These are phyloP conservation scores for Xylaria hypoxylon DNA, from an alignment of 2,329 filamentous ascomycete genomes.

Conservation along the genomic window DNA sequence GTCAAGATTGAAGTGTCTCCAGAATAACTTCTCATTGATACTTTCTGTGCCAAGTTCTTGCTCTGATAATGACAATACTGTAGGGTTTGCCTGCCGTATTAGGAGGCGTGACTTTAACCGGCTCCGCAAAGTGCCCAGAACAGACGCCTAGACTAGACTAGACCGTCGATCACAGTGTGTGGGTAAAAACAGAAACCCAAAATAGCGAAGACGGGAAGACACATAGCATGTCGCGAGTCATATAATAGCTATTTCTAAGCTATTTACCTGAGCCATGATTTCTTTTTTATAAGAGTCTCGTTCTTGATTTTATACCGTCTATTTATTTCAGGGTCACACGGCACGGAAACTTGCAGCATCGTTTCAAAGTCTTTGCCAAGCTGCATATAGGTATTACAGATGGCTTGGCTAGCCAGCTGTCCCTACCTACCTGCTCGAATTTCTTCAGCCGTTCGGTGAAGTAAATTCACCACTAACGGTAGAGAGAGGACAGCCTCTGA, in stretches of 20 bases:
- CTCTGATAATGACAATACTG: not conserved
- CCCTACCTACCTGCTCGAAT: conserved; percentile 1
- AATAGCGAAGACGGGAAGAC: conserved; percentile 10
- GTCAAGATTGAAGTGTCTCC: not conserved
- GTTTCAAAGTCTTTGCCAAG: conserved; percentile 20
- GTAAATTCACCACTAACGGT: not conserved
- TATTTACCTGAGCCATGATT: not conserved
- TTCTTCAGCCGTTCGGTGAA: conserved; percentile 3
- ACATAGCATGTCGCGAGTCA: conserved; percentile 13
- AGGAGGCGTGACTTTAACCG: conserved; percentile 39
- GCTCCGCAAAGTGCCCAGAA: conserved; percentile 40
- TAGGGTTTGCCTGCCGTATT: conserved; percentile 32
- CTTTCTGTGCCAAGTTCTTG: not conserved
- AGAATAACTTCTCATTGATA: not conserved
- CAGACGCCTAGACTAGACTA: not conserved
- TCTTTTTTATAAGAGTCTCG: not conserved
- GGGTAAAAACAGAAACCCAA: not conserved
- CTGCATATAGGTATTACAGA: conserved; percentile 14
- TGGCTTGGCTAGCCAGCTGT: conserved; percentile 21
- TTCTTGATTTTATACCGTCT: not conserved
- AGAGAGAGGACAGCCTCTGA: conserved; percentile 1
- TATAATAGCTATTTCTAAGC: not conserved
- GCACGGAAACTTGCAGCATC: not conserved
- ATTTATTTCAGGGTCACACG: not conserved
- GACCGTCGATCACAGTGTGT: not conserved